Evolutionary conservation across 2,329 filamentous ascomycete species (phyloP).

Genomic region (Trichophyton verrucosum): DNA sequence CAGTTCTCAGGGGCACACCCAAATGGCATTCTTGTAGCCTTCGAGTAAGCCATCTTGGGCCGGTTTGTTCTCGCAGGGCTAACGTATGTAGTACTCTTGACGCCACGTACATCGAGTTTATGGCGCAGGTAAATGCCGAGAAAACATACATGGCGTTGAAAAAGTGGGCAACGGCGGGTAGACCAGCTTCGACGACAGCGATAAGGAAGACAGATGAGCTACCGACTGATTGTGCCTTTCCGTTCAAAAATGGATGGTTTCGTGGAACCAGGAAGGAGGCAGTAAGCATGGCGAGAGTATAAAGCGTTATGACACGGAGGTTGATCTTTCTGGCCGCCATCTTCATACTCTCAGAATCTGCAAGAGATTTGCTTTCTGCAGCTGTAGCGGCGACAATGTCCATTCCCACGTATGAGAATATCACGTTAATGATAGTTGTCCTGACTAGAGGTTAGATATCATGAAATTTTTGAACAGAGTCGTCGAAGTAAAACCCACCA

Average conservation of each 20-base stretch:
- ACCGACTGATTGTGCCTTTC: slow-evolving; percentile 26
- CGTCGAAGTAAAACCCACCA: slow-evolving; percentile 21
- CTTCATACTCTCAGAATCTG: slow-evolving; percentile 34
- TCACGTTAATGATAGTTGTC: slow-evolving; percentile 30
- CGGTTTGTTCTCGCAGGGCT: slow-evolving; percentile 27
- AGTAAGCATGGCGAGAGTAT: slow-evolving; percentile 32
- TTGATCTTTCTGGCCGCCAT: slow-evolving; percentile 34
- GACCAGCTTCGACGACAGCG: slow-evolving; percentile 29
- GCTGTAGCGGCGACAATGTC: slow-evolving; percentile 35
- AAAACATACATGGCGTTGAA: slow-evolving; percentile 38
- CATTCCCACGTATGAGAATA: slow-evolving; percentile 36
- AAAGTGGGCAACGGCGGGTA: slow-evolving; percentile 29
- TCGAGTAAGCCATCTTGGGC: slow-evolving; percentile 31
- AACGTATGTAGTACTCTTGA: slow-evolving; percentile 34
- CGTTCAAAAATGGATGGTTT: slow-evolving; percentile 32
- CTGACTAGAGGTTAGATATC: slow-evolving; percentile 21
- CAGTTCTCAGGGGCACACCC: slow-evolving; percentile 30
- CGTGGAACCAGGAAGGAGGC: slow-evolving; percentile 34
- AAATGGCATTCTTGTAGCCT: slow-evolving; percentile 26
- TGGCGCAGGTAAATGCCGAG: slow-evolving; percentile 31
- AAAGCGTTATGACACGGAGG: slow-evolving; percentile 34
- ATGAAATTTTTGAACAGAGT: slow-evolving; percentile 10
- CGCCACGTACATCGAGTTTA: slow-evolving; percentile 34
- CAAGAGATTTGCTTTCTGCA: slow-evolving; percentile 32
- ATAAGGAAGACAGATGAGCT: slow-evolving; percentile 31